Percentiles rank a stretch among this genome's conserved stretches.
These are phyloP conservation scores for Epichloe scottii DNA, from an alignment of 2,329 filamentous ascomycete species.

Conservation along the genomic window DNA sequence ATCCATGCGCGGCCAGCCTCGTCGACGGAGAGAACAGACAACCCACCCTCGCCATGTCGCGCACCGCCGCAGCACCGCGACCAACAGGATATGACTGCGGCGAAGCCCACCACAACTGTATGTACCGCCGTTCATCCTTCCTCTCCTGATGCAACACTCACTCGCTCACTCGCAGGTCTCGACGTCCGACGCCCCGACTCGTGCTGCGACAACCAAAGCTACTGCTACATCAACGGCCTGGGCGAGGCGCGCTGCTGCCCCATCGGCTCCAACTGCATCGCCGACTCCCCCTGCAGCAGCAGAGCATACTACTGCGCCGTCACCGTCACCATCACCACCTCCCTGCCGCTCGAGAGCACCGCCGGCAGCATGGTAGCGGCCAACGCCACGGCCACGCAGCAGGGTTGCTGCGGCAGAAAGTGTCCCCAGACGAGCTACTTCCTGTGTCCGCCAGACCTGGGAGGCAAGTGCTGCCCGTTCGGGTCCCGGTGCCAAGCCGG, in stretches of 20 bases:
- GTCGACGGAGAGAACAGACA: too few species aligned
- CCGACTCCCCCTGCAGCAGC: slow-evolving; percentile 23
- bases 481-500: slow-evolving; percentile 28
- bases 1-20: too few species aligned
- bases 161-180: slow-evolving; percentile 20
- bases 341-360: slow-evolving; percentile 10
- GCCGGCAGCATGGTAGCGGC: slow-evolving; percentile 15
- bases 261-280: slow-evolving; percentile 27
- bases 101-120: slow-evolving; percentile 19
- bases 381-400: slow-evolving; percentile 7
- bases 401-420: slow-evolving; percentile 26
- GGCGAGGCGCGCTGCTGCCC: slow-evolving; percentile 27
- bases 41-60: neutral
- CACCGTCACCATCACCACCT: slow-evolving; percentile 15
- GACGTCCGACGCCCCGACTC: slow-evolving; percentile 24
- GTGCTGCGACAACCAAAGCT: slow-evolving; percentile 32
- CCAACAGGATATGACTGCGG: slow-evolving; percentile 12
- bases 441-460: slow-evolving; percentile 29
- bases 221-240: slow-evolving; percentile 30
- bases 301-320: slow-evolving; percentile 22
- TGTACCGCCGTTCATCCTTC: neutral
- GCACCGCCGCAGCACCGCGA: neutral
- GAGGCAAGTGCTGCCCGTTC: slow-evolving; percentile 37
- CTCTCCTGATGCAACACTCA: neutral
- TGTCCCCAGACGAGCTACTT: slow-evolving; percentile 31